Evolutionary conservation across 2,329 filamentous ascomycete species (phyloP), one percentile per base, ranked within the genome.

Genomic region (Botrytis cinerea): DNA sequence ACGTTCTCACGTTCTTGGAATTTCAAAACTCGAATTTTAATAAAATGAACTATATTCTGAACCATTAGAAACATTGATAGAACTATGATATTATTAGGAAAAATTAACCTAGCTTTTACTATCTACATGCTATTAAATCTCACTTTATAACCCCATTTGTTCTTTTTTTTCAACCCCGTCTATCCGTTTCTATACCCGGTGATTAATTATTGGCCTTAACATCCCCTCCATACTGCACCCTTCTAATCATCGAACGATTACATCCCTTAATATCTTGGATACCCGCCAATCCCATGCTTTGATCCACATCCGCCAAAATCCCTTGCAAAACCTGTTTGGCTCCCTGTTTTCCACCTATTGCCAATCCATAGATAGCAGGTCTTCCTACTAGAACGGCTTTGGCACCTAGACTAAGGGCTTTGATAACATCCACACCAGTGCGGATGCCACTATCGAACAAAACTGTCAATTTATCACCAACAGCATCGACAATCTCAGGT

Each of bases 381-480:
- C 89, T 81, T 4, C 87, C 88, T 16, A 91, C 83, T 20, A 89
- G 81, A 1, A 90, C 87, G 4, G 84, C 87, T 76, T 88, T 86
- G 0, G 88, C 89, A 2, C 89, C 84, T 3, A 88, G 78, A 3
- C 85, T 84, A 3, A 88, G 79, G 1, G 87, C 87, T 78, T 90
- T 90, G 81, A 90, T 86, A 18, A 89, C 83, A 78, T 90, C 88
- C 0, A 84, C 86, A 0, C 87, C 88, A 22, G 85, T 84, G 57
- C 88, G 79, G 46, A 90, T 85, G 0, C 88, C 87, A 18, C 84
- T 86, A 77, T 92, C 91, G 25, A 92, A 86, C 61, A 91, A 84
- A 32, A 92, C 84, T 0, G 86, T 86, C n/a, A 91, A 83, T 73
- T 84, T 85, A 28, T 85, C 84, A 2, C 90, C 88, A 0, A 90